phyloP scores from a whole-genome alignment of 176 grass and related monocot species.

The Microstegium vimineum region DNA sequence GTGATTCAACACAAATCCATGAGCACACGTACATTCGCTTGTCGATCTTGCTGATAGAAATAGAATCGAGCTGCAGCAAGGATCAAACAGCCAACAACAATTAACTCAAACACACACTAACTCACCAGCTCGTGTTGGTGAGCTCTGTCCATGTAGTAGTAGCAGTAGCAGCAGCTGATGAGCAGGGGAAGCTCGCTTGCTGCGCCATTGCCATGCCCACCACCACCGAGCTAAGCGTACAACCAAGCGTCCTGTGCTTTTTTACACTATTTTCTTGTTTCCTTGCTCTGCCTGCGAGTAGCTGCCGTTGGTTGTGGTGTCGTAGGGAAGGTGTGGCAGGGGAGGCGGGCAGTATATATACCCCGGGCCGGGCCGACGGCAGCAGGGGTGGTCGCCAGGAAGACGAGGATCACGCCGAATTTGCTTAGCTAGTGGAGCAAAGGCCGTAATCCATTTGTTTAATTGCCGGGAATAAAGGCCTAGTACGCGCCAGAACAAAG shows the following conservation, averaged over 20 bases:
- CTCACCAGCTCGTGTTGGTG: conserved; percentile 66
- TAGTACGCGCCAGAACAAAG: conserved; percentile 14
- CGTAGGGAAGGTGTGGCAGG: conserved; percentile 20
- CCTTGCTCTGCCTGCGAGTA: neutral
- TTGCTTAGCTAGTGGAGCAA: conserved; percentile 18
- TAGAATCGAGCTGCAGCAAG: neutral
- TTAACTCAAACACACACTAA: conserved; percentile 10
- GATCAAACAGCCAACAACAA: neutral
- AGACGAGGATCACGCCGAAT: conserved; percentile 36
- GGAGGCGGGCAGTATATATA: conserved; percentile 41
- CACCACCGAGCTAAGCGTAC: neutral
- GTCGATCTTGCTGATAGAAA: neutral
- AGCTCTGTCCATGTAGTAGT: conserved; percentile 53
- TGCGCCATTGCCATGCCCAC: conserved; percentile 44
- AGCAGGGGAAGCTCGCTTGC: conserved; percentile 40
- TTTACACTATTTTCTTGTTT: neutral
- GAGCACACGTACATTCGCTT: neutral
- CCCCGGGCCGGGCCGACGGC: neutral
- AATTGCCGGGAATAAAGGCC: conserved; percentile 40
- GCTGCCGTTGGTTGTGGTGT: neutral
- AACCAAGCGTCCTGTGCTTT: neutral
- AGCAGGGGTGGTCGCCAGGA: neutral
- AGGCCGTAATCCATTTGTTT: neutral
- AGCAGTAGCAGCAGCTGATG: no score
- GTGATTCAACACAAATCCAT: neutral